These are phyloP conservation scores for Coemansia sp. DNA, from an alignment of 192 early-diverging fungal species.

Conservation along the genomic window DNA sequence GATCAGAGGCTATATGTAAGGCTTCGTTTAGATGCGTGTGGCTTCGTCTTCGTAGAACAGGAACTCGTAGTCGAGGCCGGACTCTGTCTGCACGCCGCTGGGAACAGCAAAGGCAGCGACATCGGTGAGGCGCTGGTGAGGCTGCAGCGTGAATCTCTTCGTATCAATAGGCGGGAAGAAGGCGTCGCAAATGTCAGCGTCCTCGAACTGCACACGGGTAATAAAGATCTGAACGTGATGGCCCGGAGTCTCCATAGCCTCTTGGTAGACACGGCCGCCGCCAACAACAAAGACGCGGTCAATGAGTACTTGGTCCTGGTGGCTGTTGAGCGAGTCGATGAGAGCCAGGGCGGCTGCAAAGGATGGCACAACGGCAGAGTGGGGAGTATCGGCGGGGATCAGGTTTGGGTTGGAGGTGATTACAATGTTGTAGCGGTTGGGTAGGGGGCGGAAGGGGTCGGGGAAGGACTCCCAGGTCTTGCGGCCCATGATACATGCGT, in stretches of 20 bases:
- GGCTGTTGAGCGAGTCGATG: conserved; percentile 41
- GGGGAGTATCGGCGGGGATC: conserved; percentile 30
- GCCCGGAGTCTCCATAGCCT: conserved; percentile 61
- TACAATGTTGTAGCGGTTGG: conserved; percentile 80
- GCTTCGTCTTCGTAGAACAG: conserved; percentile 47
- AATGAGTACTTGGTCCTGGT: conserved; percentile 11
- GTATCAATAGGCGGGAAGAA: conserved; percentile 72
- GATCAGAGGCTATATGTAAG: background rate
- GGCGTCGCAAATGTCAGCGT: conserved; percentile 69
- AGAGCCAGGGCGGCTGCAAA: conserved; percentile 48
- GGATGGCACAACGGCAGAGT: conserved; percentile 25
- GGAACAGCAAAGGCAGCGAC: conserved; percentile 50
- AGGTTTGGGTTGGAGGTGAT: conserved; percentile 66
- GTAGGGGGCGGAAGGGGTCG: conserved; percentile 74
- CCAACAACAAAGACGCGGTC: conserved; percentile 79
- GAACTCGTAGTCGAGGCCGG: conserved; percentile 65
- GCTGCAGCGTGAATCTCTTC: conserved; percentile 38
- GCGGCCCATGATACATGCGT: conserved; percentile 94
- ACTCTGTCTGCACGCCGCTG: conserved; percentile 54
- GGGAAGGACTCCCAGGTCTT: conserved; percentile 95
- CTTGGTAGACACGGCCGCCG: conserved; percentile 73
- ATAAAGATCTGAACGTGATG: conserved; percentile 65
- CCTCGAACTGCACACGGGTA: conserved; percentile 63
- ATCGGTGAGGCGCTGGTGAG: conserved; percentile 57
- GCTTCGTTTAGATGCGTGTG: background rate